phyloP scores from a whole-genome alignment of 2,329 filamentous ascomycete species.

The Saccharata proteae region DNA sequence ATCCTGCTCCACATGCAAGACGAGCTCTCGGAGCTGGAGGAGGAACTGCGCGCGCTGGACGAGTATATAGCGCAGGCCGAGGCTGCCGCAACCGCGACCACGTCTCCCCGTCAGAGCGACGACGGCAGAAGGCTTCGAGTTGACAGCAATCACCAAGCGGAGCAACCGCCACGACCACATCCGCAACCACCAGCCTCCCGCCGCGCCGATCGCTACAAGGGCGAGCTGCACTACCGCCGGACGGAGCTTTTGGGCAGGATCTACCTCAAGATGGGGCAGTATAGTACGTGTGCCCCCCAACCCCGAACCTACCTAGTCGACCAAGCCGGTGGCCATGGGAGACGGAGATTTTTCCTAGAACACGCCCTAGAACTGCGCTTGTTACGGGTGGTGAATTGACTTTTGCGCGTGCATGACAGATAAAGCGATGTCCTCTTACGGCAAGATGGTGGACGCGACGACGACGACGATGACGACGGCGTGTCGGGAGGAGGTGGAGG shows the following conservation, averaged over 20 bases:
- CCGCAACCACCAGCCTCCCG: slow-evolving; percentile 53
- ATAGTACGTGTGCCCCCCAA: slow-evolving; percentile 40
- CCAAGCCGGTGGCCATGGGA: no score
- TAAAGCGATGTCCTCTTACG: slow-evolving; percentile 48
- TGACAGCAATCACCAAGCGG: no score
- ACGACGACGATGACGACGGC: slow-evolving; percentile 40
- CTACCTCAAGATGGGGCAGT: slow-evolving; percentile 54
- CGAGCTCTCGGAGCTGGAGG: slow-evolving; percentile 69
- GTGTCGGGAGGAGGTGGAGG: slow-evolving; percentile 37
- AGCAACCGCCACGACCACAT: no score
- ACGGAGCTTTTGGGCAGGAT: slow-evolving; percentile 51
- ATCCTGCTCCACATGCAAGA: slow-evolving; percentile 75
- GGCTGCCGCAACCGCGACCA: slow-evolving; percentile 15
- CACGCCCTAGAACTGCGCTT: no score
- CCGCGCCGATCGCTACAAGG: slow-evolving; percentile 43
- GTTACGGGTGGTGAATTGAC: no score
- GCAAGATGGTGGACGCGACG: slow-evolving; percentile 38
- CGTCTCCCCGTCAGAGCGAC: slow-evolving; percentile 9
- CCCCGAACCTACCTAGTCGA: background rate
- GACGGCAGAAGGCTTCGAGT: no score
- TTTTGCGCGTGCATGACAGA: slow-evolving; percentile 27
- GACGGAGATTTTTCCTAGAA: no score
- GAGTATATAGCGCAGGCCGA: slow-evolving; percentile 37
- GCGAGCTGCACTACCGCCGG: slow-evolving; percentile 48
- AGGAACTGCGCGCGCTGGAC: slow-evolving; percentile 61